These are phyloP conservation scores for Corylus americana DNA, from an alignment of 306 rosid species.

Conservation along the genomic window DNA sequence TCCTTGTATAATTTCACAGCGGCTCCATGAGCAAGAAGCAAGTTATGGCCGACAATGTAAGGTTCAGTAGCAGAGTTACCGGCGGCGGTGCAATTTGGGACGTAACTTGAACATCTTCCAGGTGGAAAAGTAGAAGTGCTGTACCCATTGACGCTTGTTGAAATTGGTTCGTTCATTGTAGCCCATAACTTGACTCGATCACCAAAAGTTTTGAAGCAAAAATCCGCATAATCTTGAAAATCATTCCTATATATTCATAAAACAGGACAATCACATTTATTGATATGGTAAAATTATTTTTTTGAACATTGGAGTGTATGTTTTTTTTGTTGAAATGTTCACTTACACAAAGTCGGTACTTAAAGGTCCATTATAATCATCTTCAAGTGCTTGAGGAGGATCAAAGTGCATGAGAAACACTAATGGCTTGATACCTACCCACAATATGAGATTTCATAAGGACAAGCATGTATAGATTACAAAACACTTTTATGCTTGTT, in stretches of 20 bases:
- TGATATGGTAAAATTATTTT: too few species aligned
- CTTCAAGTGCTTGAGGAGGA: conserved; percentile 47
- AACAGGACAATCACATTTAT: too few species aligned
- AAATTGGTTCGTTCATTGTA: conserved; percentile 44
- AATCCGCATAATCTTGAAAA: conserved; percentile 30
- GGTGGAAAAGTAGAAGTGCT: conserved; percentile 35
- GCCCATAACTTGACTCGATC: conserved; percentile 47
- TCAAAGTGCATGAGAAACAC: conserved; percentile 42
- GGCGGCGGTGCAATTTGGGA: conserved; percentile 32
- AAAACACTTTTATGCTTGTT: too few species aligned
- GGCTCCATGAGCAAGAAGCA: conserved; percentile 41
- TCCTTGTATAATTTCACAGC: conserved; percentile 35
- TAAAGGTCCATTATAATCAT: conserved; percentile 36
- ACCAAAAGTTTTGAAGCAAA: conserved; percentile 46
- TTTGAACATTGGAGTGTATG: too few species aligned
- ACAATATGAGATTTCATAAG: neutral
- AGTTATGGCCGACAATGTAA: conserved; percentile 40
- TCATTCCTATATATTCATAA: conserved; percentile 26
- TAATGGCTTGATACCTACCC: conserved; percentile 34
- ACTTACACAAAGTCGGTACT: conserved; percentile 38
- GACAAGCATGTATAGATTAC: too few species aligned
- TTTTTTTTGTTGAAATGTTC: too few species aligned
- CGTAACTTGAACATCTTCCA: conserved; percentile 42
- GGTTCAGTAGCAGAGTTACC: conserved; percentile 49
- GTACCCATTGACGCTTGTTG: conserved; percentile 23